These are phyloP conservation scores for Arthrobotrys conoides DNA, from an alignment of 2,329 filamentous ascomycete species.

Conservation along the genomic window DNA sequence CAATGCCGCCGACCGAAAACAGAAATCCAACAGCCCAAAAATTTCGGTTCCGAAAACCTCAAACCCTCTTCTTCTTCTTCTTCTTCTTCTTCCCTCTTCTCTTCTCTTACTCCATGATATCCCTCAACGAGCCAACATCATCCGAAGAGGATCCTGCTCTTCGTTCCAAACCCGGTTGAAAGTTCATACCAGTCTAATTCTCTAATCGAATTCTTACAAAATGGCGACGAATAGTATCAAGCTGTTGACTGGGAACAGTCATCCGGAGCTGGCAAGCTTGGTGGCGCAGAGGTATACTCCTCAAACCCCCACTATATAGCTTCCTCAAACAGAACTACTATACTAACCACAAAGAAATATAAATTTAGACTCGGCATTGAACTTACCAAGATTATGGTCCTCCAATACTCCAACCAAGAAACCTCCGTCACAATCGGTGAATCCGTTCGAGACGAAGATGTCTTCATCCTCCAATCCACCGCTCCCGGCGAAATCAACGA, in stretches of 20 bases:
- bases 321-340: background rate
- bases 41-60: slow-evolving; percentile 25
- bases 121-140: slow-evolving; percentile 46
- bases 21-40: slow-evolving; percentile 59
- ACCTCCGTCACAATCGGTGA: slow-evolving; percentile 94
- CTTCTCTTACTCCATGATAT: slow-evolving; percentile 38
- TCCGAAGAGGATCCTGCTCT: slow-evolving; percentile 55
- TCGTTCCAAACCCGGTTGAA: slow-evolving; percentile 32
- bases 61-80: background rate
- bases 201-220: background rate
- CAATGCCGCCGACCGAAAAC: slow-evolving; percentile 41
- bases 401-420: slow-evolving; percentile 89
- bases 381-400: slow-evolving; percentile 78
- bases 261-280: slow-evolving; percentile 78
- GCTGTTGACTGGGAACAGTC: slow-evolving; percentile 81
- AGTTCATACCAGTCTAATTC: background rate
- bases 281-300: slow-evolving; percentile 70
- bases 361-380: slow-evolving; percentile 76
- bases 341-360: slow-evolving; percentile 13
- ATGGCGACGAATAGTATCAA: slow-evolving; percentile 84
- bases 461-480: slow-evolving; percentile 97
- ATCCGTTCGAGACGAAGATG: slow-evolving; percentile 95
- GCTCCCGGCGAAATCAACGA: slow-evolving; percentile 92
- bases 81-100: background rate
- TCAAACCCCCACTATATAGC: background rate